Conservation (phyloP, 257 asterid genomes). For the Solanum paucissectum region DNA sequence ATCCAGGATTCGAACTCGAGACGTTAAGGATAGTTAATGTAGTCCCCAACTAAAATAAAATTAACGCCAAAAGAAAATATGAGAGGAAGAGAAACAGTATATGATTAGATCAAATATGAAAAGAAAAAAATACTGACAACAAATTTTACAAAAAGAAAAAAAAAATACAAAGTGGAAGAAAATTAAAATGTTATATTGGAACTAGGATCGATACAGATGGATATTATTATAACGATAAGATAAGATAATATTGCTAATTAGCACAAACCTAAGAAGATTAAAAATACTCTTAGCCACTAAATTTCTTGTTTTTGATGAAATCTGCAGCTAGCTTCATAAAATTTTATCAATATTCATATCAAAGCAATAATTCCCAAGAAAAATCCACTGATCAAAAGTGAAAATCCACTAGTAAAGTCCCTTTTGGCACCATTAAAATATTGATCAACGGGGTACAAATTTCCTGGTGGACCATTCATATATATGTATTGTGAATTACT, state of each 20-base stretch:
- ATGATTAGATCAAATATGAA: neutral
- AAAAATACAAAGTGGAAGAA: neutral
- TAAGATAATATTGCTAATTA: neutral
- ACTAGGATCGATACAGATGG: neutral
- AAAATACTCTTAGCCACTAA: neutral
- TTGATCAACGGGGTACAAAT: slow-evolving; percentile 37
- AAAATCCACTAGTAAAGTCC: slow-evolving; percentile 9
- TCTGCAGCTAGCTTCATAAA: neutral
- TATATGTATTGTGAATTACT: slow-evolving; percentile 25
- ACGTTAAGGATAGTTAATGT: neutral
- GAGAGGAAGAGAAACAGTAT: neutral
- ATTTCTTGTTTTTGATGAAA: neutral
- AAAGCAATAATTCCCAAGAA: slow-evolving; percentile 8
- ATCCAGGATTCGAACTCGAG: no score
- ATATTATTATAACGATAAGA: neutral
- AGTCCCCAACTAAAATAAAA: neutral
- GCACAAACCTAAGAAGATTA: neutral
- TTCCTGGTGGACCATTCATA: slow-evolving; percentile 69
- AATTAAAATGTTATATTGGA: neutral
- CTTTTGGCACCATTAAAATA: neutral
- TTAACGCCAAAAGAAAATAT: neutral
- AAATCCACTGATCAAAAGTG: slow-evolving; percentile 6
- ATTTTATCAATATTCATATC: neutral
- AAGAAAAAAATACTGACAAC: neutral
- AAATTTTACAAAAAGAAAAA: neutral